Evolutionary conservation across 306 rosid species (phyloP).

Genomic region (Cicer judaicum): DNA sequence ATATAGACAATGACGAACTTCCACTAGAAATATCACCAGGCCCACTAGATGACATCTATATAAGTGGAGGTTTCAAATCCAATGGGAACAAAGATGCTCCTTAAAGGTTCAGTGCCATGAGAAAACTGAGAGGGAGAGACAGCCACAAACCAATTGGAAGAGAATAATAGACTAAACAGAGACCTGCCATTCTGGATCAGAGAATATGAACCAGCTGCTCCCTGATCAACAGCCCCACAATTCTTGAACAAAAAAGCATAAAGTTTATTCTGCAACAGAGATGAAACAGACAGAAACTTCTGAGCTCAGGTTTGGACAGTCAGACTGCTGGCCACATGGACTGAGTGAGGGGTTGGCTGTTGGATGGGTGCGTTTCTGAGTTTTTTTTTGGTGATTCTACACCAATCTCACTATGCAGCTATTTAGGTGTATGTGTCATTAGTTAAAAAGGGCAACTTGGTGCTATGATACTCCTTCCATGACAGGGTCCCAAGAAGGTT

Average conservation of each 20-base stretch:
- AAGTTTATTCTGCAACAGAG: constrained; percentile 7
- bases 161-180: background rate
- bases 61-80: too few species aligned
- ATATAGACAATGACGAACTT: background rate
- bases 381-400: background rate
- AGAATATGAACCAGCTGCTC: background rate
- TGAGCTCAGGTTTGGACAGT: background rate
- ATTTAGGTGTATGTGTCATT: background rate
- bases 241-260: background rate
- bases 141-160: background rate
- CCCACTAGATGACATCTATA: background rate
- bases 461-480: background rate
- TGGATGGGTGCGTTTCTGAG: background rate
- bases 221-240: background rate
- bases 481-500: background rate
- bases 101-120: background rate
- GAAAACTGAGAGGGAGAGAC: background rate
- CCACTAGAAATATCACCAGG: background rate
- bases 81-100: too few species aligned
- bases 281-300: background rate
- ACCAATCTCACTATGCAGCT: background rate
- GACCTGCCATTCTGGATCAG: background rate
- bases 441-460: constrained; percentile 2
- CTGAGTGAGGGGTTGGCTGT: background rate
- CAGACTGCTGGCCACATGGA: background rate